Evolutionary conservation across 2,329 filamentous ascomycete species (phyloP), one percentile per base, ranked within the genome.

Genomic region (Corniculantispora saksenae): DNA sequence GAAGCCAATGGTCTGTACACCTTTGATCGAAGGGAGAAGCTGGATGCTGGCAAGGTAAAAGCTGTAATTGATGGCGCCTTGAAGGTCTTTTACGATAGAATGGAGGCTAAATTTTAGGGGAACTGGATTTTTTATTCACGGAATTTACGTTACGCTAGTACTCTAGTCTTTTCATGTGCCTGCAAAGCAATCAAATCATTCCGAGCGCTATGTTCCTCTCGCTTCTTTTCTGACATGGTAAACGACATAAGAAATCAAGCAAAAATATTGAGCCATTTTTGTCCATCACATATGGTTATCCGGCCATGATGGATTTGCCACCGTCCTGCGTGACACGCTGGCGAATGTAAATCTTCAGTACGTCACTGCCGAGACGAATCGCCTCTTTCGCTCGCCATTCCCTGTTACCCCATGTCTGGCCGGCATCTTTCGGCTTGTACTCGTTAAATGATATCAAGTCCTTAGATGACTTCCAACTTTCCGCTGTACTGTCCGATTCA

Each of bases 1-100:
- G 89, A 91, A 71, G 85, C 86, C 43, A 91, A 91, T 69, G 89
- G 88, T 0, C 70, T 91, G 27, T 90, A 89, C 69, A 84, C 86
- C 0, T 89, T 84, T 67, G 83, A 89, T 66, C 81, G 89, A 1
- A 79, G 81, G 69, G 83, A 83, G 66, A 91, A 91, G 76, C 77
- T 91, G 50, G 82, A 86, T n/a, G 78, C 84, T 0, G 74, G 71
- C 0, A 82, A 82, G 67, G 83, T 90, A 29, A 88, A 82, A 76
- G 81, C 76, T 47, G 81, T 90, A 17, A 83, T 90, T 64, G 82
- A 87, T 60, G 79, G 80, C 38, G 85, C 84, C 0, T 76, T 79
- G 61, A 71, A 79, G 66, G 72, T 76, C 2, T 89, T 87, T 68
- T 80, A 79, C 63, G 73, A 61, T 15, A 61, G 48, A 29, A 32